A percentile compares a stretch with the other conserved stretches of the same genome.
These are phyloP conservation scores for Eucalyptus decipiens DNA, from an alignment of 345 rosid genomes.

Conservation along the genomic window DNA sequence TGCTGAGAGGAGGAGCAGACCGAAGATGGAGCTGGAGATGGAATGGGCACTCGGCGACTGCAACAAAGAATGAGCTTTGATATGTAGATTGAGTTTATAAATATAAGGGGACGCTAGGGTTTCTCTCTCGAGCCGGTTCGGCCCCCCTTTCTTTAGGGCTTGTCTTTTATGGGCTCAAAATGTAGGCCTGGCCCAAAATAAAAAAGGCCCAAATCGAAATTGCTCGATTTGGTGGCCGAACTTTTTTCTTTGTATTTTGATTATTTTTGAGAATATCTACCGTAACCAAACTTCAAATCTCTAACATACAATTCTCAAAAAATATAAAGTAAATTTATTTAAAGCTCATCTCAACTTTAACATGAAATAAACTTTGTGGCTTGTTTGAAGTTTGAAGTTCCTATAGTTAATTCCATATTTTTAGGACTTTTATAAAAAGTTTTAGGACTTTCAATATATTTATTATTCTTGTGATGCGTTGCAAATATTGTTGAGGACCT, in stretches of 20 bases:
- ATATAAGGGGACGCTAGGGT: neutral
- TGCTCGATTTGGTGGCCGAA: neutral
- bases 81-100: neutral
- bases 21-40: neutral
- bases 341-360: neutral
- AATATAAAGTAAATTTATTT: neutral
- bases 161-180: neutral
- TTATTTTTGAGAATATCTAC: neutral
- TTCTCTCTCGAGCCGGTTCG: neutral
- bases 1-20: neutral
- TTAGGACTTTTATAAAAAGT: neutral
- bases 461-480: too few relatives aligned
- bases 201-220: neutral
- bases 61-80: neutral
- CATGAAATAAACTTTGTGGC: neutral
- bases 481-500: neutral
- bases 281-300: neutral
- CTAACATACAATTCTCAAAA: neutral
- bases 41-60: neutral
- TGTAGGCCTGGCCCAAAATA: neutral
- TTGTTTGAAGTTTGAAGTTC: neutral
- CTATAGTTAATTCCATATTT: neutral
- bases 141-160: too few relatives aligned
- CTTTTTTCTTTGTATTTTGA: neutral
- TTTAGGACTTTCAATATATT: fast-evolving